These are phyloP conservation scores for Fusarium nematophilum DNA, from an alignment of 2,329 filamentous ascomycete species.

Conservation along the genomic window DNA sequence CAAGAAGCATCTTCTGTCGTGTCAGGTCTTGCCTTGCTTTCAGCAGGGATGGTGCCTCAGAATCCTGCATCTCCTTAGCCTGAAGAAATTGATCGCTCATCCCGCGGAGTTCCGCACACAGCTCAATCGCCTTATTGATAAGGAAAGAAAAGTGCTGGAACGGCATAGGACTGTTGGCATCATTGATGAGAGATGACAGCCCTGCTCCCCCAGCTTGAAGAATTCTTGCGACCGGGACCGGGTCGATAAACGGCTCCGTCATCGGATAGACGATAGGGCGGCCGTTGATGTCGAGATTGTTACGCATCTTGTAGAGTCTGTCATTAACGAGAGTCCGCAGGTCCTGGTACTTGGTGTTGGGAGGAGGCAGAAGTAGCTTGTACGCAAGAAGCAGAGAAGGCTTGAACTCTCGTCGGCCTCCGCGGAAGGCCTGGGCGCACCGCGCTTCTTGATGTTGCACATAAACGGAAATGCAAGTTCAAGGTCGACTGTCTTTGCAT, in stretches of 20 bases:
- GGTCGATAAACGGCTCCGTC: slow-evolving; percentile 3
- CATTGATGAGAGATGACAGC: too few species aligned
- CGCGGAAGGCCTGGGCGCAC: too few species aligned
- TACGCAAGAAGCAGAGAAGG: too few species aligned
- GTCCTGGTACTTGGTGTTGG: too few species aligned
- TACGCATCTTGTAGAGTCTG: slow-evolving; percentile 8
- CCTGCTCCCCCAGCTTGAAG: not conserved
- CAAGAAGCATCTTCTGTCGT: not conserved
- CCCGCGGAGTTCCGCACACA: slow-evolving; percentile 3
- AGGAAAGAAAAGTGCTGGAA: slow-evolving; percentile 10
- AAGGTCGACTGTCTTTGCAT: too few species aligned
- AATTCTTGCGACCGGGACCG: not conserved
- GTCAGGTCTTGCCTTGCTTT: not conserved
- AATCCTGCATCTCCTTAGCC: slow-evolving; percentile 15
- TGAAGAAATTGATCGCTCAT: not conserved
- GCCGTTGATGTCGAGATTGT: slow-evolving; percentile 9
- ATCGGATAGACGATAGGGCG: not conserved
- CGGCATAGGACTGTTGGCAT: not conserved
- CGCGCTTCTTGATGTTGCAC: too few species aligned
- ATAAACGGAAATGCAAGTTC: too few species aligned
- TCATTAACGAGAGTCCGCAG: too few species aligned
- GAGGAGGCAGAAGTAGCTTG: too few species aligned
- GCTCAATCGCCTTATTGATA: slow-evolving; percentile 1
- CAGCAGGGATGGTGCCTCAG: slow-evolving; percentile 2
- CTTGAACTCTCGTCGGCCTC: too few species aligned